phyloP scores from a whole-genome alignment of 805 yeast species.

The Tetrapisispora iriomotensis region DNA sequence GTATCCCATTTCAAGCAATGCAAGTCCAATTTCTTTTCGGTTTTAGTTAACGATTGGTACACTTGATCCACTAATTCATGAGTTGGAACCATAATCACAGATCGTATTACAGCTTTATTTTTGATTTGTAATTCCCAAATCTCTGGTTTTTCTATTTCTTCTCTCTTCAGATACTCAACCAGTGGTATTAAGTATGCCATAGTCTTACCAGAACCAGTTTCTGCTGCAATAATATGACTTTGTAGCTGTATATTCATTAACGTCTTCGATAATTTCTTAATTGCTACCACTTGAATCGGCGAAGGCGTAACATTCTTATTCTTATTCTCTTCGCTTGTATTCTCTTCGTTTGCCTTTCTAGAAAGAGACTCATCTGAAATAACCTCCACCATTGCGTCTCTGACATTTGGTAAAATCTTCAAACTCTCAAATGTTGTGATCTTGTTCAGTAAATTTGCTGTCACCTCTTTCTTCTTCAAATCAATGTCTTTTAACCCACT shows the following conservation, averaged over 20 bases:
- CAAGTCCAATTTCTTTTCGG: conserved; percentile 31
- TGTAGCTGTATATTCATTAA: conserved; percentile 36
- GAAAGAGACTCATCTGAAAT: conserved; percentile 39
- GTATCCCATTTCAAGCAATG: conserved; percentile 52
- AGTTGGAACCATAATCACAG: conserved; percentile 80
- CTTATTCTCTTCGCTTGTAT: conserved; percentile 1
- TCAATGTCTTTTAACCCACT: conserved; percentile 37
- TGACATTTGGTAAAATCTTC: conserved; percentile 54
- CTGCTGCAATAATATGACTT: conserved; percentile 80
- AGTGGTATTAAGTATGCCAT: conserved; percentile 81
- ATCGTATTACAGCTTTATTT: conserved; percentile 42
- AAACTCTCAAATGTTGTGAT: conserved; percentile 58
- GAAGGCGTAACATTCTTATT: conserved; percentile 41
- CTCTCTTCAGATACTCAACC: conserved; percentile 55
- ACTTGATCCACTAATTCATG: conserved; percentile 84
- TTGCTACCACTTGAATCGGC: conserved; percentile 73
- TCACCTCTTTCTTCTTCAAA: conserved; percentile 22
- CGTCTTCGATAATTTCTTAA: conserved; percentile 30
- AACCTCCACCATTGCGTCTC: conserved; percentile 48
- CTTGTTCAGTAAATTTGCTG: conserved; percentile 37
- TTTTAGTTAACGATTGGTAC: conserved; percentile 31
- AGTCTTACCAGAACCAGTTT: conserved; percentile 95
- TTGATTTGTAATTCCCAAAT: conserved; percentile 27
- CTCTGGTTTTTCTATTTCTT: conserved; percentile 34
- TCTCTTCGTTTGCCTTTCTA: conserved; percentile 8